Evolutionary conservation across 176 grass and related monocot species (phyloP).

Genomic region (Triticum urartu): DNA sequence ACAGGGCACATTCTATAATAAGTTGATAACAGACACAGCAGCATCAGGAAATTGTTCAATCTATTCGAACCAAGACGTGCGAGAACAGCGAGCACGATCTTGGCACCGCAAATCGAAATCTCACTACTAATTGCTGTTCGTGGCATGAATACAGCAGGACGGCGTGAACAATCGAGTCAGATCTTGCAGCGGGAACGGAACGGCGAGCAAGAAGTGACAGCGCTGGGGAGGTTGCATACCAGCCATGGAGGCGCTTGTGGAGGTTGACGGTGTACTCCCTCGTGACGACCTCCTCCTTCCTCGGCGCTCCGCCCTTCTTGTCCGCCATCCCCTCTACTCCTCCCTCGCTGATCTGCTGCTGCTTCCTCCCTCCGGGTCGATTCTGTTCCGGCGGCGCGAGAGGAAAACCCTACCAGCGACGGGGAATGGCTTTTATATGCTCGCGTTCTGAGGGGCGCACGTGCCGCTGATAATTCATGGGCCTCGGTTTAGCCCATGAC

Average conservation of each 20-base stretch:
- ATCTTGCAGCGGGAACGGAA: neutral
- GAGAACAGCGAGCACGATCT: neutral
- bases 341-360: neutral
- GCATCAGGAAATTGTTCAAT: neutral
- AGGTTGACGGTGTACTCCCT: conserved; percentile 89
- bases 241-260: conserved; percentile 93
- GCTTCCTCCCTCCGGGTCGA: neutral
- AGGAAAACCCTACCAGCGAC: conserved; percentile 32
- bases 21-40: neutral
- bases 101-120: neutral
- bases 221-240: conserved; percentile 47
- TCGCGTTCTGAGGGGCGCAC: neutral
- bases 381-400: conserved; percentile 38
- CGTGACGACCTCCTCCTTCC: conserved; percentile 82
- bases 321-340: conserved; percentile 51
- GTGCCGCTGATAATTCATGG: neutral
- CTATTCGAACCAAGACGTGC: neutral
- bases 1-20: neutral
- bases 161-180: neutral
- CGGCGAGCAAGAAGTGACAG: neutral
- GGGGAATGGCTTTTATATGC: conserved; percentile 10
- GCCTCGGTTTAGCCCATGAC: neutral
- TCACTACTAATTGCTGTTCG: neutral
- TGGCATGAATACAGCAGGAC: neutral
- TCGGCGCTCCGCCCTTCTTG: conserved; percentile 50